Evolutionary conservation across 139 green algal species (phyloP), one percentile per base, ranked within the genome.

Genomic region (Prasinococcaceae sp.): DNA sequence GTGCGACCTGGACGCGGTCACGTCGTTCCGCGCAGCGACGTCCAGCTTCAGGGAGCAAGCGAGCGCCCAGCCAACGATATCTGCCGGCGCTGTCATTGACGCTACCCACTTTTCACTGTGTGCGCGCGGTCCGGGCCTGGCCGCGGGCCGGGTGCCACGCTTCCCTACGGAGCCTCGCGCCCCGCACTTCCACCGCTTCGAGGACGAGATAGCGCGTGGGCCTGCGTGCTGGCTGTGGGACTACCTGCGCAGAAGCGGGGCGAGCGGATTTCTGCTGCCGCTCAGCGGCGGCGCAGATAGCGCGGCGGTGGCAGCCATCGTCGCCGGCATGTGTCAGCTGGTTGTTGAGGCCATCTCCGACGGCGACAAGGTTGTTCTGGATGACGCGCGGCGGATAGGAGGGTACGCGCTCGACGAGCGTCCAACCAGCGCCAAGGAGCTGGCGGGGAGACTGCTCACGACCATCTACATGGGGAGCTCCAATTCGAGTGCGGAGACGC

Each of bases 171-270:
- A n/a, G n/a, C n/a, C n/a, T n/a, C n/a, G n/a, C n/a, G n/a, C n/a
- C n/a, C n/a, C n/a, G 19, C 32, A 55, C 24, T 62, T 73, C 38
- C 73, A 80, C 29, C 2, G 4, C 0, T 72, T 77, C 1, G 80
- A 93, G 56, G 84, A 96, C 62, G 90, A 98, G 73, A 94, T 98
- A 60, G 85, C 80, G 1, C 69, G 78, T 17, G 86, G 90, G 3
- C 90, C 90, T 8, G 90, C 85, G 24, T 89, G 77, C 55, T 98
- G 90, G 90, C 74, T 98, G 49, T 98, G 90, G 90, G 90, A 98
- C 73, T 98, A 98, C 61, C 52, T 92, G 37, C 33, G 79, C 16
- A 75, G 85, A 16, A 83, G 65, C 12, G 84, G 83, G 1, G 89
- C 82, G 4, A 53, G 29, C 30, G 88, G 90, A 8, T 98, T 83